Evolutionary conservation across 257 asterid genomes (phyloP).

Genomic region (Solanum sitiens): DNA sequence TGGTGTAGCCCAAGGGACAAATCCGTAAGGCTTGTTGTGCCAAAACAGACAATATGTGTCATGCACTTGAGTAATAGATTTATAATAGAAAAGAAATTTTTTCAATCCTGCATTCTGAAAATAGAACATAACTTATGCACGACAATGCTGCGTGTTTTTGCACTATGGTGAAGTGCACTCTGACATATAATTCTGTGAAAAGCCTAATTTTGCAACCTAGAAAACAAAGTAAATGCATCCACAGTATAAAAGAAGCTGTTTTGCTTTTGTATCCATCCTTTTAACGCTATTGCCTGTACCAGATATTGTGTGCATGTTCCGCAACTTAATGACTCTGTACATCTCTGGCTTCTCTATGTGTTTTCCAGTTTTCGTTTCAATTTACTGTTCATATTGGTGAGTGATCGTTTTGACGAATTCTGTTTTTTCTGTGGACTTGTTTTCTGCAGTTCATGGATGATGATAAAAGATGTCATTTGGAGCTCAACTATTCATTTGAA

Average conservation of each 20-base stretch:
- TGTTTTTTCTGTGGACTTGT: conserved; percentile 1
- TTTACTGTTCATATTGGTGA: not conserved
- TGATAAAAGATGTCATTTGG: conserved; percentile 55
- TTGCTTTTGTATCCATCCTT: not conserved
- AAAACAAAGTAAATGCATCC: not conserved
- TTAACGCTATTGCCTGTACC: not conserved
- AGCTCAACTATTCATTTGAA: conserved; percentile 58
- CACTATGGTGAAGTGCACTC: not conserved
- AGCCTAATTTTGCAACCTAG: not conserved
- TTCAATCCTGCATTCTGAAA: not conserved
- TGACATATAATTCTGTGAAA: not conserved
- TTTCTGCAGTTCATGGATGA: conserved; percentile 59
- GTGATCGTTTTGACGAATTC: not conserved
- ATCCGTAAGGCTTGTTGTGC: not conserved
- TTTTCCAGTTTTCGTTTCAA: not conserved
- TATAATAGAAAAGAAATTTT: not conserved
- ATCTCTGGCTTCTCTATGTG: not conserved
- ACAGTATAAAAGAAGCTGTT: not conserved
- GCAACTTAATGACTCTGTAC: not conserved
- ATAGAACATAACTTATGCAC: not conserved
- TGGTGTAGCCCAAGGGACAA: not conserved
- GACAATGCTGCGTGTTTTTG: not conserved
- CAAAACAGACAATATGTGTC: not conserved
- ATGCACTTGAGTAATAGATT: not conserved
- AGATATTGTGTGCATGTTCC: not conserved